These are phyloP conservation scores for Neofusicoccum ribis DNA, from an alignment of 2,329 filamentous ascomycete genomes.

Conservation along the genomic window DNA sequence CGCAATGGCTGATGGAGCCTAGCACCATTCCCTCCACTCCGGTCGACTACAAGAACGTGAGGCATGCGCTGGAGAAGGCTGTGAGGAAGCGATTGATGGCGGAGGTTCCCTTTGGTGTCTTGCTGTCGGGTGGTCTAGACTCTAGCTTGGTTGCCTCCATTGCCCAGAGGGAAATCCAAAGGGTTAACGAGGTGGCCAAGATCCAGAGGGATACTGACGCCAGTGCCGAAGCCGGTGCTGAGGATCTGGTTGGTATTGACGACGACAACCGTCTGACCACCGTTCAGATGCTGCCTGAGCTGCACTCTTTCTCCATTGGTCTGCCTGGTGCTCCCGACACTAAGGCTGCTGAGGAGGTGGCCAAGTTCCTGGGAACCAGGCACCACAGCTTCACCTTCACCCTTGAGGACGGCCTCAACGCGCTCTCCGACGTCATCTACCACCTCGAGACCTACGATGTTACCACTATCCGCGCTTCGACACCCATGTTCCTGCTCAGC, in stretches of 20 bases:
- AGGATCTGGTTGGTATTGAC: conserved; percentile 84
- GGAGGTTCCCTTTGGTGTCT: conserved; percentile 94
- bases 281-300: conserved; percentile 85
- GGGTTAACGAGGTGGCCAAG: conserved; percentile 66
- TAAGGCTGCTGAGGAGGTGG: conserved; percentile 86
- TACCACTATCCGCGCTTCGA: conserved; percentile 96
- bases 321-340: conserved; percentile 91
- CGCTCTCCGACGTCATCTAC: conserved; percentile 95
- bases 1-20: conserved; percentile 83
- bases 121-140: conserved; percentile 92
- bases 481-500: conserved; percentile 96
- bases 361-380: conserved; percentile 94
- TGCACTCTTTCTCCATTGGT: conserved; percentile 99
- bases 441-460: conserved; percentile 98
- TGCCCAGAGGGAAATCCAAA: conserved; percentile 86
- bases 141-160: conserved; percentile 94
- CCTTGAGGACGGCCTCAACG: conserved; percentile 94
- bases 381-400: conserved; percentile 99
- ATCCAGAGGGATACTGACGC: conserved; percentile 38
- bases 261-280: conserved; percentile 87
- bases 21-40: conserved; percentile 74
- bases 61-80: conserved; percentile 81
- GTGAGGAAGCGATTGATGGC: conserved; percentile 98
- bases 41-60: conserved; percentile 78
- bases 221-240: conserved; percentile 50